These are phyloP conservation scores for Bolboschoenoplectus hybrid DNA, from an alignment of 202 grass and related monocot genomes.

Conservation along the genomic window DNA sequence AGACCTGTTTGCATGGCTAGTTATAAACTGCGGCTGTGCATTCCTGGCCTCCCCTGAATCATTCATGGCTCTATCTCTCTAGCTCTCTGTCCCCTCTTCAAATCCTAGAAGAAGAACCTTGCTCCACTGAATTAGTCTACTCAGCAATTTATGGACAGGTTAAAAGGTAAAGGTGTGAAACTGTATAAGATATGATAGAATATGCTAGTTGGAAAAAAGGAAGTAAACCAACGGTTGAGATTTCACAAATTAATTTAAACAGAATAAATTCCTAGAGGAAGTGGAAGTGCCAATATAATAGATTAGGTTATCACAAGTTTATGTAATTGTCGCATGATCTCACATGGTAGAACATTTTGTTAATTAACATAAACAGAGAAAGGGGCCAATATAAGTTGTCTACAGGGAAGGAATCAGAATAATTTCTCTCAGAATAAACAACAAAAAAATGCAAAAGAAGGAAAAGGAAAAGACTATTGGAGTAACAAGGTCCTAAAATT, in stretches of 20 bases:
- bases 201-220: slow-evolving; percentile 1
- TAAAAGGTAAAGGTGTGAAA: not conserved
- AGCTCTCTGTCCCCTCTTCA: slow-evolving; percentile 37
- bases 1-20: slow-evolving; percentile 45
- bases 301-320: not conserved
- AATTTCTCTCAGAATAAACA: slow-evolving; percentile 27
- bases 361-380: slow-evolving; percentile 18
- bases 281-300: slow-evolving; percentile 21
- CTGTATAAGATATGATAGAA: slow-evolving; percentile 37
- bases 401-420: slow-evolving; percentile 29
- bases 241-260: not conserved
- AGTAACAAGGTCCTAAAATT: not conserved
- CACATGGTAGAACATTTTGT: slow-evolving; percentile 24
- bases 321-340: slow-evolving; percentile 7
- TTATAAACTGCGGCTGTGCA: slow-evolving; percentile 69
- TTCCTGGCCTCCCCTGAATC: slow-evolving; percentile 17
- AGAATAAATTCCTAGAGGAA: slow-evolving; percentile 32
- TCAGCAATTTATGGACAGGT: slow-evolving; percentile 27
- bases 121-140: not conserved
- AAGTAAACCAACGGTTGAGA: slow-evolving; percentile 1
- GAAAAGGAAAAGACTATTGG: slow-evolving; percentile 12
- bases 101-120: slow-evolving; percentile 27
- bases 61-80: slow-evolving; percentile 1
- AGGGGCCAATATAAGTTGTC: slow-evolving; percentile 21
- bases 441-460: slow-evolving; percentile 4